Base-by-base conservation (phyloP, 331 rosid genomes). In the Pyracantha coccinea region DNA sequence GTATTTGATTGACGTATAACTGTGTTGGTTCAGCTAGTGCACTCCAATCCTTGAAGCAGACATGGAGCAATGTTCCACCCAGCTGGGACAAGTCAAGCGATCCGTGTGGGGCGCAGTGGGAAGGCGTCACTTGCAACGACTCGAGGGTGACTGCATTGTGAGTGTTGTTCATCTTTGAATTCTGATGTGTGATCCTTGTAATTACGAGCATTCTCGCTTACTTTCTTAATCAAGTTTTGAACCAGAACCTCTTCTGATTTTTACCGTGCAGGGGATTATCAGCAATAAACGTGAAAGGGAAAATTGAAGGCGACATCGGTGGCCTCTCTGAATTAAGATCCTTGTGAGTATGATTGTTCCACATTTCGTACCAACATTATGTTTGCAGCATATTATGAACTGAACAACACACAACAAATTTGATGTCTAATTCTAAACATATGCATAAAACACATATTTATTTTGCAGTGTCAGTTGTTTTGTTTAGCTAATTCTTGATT, bases 81-180 rank as follows among this genome's bases (percentile, higher is more conserved):
- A 90, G 87, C 81, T 94, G 99, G 99, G 88, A 77, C 74, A 71
- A 61, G 62, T 87, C 99, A 71, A 57, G 75, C 32, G 93, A 94
- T 78, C 96, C 96, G 2, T 92, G 97, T 86, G 93, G 88, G 79
- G 73, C 75, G 31, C 86, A 80, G 1, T 94, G 99, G 99, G 99
- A 94, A 35, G 99, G 99, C 80, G 89, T 94, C 38, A 83, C 80
- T n/a, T 94, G 99, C 91, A 83, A 69, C 84, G 76, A 69, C 70
- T 84, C 93, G 35, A 89, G 97, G 63, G 92, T 94, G 74, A 94
- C 90, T 45, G 90, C 93, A 73, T 72, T 94, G 99, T 94, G 78
- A 88, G 83, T 28, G 55, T 73, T 68, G 24, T 58, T 19, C 28
- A 19, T 55, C 6, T 14, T 67, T 55, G 5, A 25, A 47, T 16